Evolutionary conservation across 768 basidiomycete species (phyloP).

Genomic region (Pholiota microspora): DNA sequence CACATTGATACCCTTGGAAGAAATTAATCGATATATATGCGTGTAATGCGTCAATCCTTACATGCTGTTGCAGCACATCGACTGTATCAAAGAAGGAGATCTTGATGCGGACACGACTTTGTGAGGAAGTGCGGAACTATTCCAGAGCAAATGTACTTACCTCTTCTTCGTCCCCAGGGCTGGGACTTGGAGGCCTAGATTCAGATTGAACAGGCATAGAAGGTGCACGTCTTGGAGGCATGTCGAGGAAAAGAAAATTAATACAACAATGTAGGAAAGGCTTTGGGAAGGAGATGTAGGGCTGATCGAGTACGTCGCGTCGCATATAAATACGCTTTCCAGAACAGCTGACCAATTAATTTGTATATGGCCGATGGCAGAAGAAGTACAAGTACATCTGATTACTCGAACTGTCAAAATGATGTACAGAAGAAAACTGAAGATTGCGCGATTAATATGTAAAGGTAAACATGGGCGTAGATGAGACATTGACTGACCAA

Average conservation of each 20-base stretch:
- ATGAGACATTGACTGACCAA: not conserved
- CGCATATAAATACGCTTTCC: slow-evolving; percentile 10
- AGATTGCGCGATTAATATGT: not conserved
- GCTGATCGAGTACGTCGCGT: not conserved
- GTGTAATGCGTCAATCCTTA: slow-evolving; percentile 25
- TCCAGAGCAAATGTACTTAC: slow-evolving; percentile 18
- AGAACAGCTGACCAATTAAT: slow-evolving; percentile 22
- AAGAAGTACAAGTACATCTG: slow-evolving; percentile 7
- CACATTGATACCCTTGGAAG: slow-evolving; percentile 81
- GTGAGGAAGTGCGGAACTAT: not conserved
- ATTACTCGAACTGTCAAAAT: not conserved
- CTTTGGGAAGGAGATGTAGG: not conserved
- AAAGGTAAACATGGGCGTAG: not conserved
- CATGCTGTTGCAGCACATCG: slow-evolving; percentile 86
- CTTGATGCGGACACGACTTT: slow-evolving; percentile 29
- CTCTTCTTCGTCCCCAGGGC: slow-evolving; percentile 44
- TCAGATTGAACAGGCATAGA: slow-evolving; percentile 46
- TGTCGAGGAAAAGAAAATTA: slow-evolving; percentile 9
- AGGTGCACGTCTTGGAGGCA: slow-evolving; percentile 54
- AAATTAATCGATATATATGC: slow-evolving; percentile 13
- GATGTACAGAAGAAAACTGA: not conserved
- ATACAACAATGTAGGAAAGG: not conserved
- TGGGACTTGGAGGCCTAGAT: slow-evolving; percentile 50
- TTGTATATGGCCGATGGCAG: slow-evolving; percentile 19
- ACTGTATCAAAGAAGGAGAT: slow-evolving; percentile 69